phyloP scores from a whole-genome alignment of 176 grass and related monocot species.

The Triticum aestivum region DNA sequence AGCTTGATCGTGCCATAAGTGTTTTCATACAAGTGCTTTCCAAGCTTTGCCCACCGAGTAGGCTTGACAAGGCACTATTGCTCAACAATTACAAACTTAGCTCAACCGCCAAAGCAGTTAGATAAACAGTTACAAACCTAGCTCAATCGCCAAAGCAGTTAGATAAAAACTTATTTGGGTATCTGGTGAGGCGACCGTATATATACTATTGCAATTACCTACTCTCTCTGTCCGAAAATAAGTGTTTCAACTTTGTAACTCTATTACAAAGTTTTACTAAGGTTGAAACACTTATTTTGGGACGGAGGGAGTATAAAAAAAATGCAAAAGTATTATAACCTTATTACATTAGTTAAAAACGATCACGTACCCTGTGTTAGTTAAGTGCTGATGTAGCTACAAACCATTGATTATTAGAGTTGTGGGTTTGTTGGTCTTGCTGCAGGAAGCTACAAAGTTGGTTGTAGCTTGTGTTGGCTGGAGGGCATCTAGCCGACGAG shows the following conservation, averaged over 20 bases:
- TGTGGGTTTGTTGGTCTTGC: background rate
- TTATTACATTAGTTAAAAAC: background rate
- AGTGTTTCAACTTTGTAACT: too few species aligned
- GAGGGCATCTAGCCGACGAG: background rate
- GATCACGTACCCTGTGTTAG: background rate
- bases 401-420: background rate
- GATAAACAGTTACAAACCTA: background rate
- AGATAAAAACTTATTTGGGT: background rate
- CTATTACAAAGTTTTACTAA: too few species aligned
- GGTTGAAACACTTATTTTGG: too few species aligned
- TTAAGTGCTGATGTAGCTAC: background rate
- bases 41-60: background rate
- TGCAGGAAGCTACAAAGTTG: background rate
- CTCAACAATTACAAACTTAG: background rate
- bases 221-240: too few species aligned
- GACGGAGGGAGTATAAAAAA: too few species aligned
- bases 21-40: background rate
- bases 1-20: background rate
- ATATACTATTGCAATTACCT: too few species aligned
- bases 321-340: too few species aligned
- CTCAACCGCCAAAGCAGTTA: background rate
- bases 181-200: background rate
- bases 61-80: background rate
- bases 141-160: background rate
- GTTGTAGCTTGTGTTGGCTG: slow-evolving; percentile 1